Base-by-base conservation (phyloP, 1,139 yeast genomes). In the Taiozyma sp. region DNA sequence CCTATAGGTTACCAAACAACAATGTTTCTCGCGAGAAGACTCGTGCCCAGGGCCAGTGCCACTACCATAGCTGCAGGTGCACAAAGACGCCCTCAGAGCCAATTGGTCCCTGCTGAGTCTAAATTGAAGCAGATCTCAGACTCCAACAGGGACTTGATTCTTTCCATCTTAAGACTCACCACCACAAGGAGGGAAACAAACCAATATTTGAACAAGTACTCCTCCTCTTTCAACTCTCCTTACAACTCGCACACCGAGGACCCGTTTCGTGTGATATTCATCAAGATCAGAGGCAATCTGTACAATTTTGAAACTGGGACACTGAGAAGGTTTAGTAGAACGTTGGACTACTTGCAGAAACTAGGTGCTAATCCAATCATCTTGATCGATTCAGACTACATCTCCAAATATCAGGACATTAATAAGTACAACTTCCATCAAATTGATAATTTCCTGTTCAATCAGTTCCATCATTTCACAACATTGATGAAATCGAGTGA, bases 161-260 rank as follows among this genome's bases (percentile, higher is more conserved):
- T 85, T 24, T 81, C 89, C 6, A 84, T 86, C 32, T 69, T 86
- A 49, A 82, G 79, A 59, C 81, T 89, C 6, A 84, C 95, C 6
- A 86, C 91, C 13, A 85, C 93, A 1, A 85, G 84, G 63, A 67
- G 95, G 56, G 95, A 86, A 62, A 88, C 89, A 4, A 73, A 75
- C 55, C 81, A 81, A 53, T 86, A 85, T 61, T 66, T 86, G 47
- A 68, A 76, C 42, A 85, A 83, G 64, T 86, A 86, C 59, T 65
- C 74, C n/a, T 44, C 51, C 0, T 56, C 71, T 2, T 59, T 67
- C 70, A 70, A 42, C 9, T 48, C 45, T 1, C 40, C 44, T 2
- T 32, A 40, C 8, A 42, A 37, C 4, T 46, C 44, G 3, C 22
- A 44, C 3, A 24, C 43, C 1, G 32, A 28, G 0, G 42, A 43